These are phyloP conservation scores for Triangularia verruculosa DNA, from an alignment of 2,329 filamentous ascomycete species.

Conservation along the genomic window DNA sequence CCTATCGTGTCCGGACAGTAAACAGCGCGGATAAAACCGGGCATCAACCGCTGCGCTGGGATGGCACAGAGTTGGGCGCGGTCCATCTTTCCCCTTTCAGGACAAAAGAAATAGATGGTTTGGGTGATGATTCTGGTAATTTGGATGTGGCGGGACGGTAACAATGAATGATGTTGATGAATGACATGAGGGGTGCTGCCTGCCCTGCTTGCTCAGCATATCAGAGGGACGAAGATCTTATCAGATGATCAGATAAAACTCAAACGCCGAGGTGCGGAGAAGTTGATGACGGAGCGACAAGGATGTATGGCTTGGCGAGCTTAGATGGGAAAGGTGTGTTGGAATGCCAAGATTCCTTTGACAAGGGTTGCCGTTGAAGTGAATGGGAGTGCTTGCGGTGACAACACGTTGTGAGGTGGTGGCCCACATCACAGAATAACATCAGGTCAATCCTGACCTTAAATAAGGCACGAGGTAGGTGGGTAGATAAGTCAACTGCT, in stretches of 20 bases:
- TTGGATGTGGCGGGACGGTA: background rate
- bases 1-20: background rate
- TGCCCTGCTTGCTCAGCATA: constrained; percentile 3
- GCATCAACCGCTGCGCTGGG: constrained; percentile 9
- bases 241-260: constrained; percentile 25
- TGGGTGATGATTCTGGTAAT: background rate
- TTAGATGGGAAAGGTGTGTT: background rate
- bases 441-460: too few species aligned
- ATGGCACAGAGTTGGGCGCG: constrained; percentile 8
- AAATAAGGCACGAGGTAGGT: too few species aligned
- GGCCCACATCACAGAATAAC: too few species aligned
- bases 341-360: too few species aligned
- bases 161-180: background rate
- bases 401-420: too few species aligned
- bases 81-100: constrained; percentile 12
- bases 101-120: background rate
- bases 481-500: too few species aligned
- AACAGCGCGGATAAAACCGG: constrained; percentile 15
- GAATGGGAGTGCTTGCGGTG: too few species aligned
- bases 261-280: background rate
- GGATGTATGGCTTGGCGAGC: background rate
- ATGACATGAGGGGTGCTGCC: background rate
- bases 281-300: background rate
- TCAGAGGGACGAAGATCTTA: constrained; percentile 13
- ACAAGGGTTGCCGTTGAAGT: too few species aligned